phyloP scores from a whole-genome alignment of 169 alveolate species.

The Plasmodium knowlesi region DNA sequence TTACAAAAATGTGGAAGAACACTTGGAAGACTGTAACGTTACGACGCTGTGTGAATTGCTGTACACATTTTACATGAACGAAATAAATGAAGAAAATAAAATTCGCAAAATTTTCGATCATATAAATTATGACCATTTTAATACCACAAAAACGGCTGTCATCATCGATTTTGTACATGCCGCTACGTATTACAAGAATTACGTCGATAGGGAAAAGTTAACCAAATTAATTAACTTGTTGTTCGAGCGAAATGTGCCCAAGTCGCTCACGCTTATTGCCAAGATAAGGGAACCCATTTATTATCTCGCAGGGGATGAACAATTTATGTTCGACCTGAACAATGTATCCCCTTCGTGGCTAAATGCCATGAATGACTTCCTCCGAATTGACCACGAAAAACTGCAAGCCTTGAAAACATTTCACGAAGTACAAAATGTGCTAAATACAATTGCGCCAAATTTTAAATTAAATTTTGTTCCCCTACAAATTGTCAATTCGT shows the following conservation, averaged over 20 bases:
- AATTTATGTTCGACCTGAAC: conserved; percentile 30
- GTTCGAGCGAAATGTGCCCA: conserved; percentile 55
- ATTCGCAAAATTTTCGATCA: conserved; percentile 65
- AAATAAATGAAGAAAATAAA: conserved; percentile 74
- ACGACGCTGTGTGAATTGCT: conserved; percentile 66
- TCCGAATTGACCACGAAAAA: conserved; percentile 75
- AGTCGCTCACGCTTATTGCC: conserved; percentile 67
- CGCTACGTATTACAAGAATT: conserved; percentile 56
- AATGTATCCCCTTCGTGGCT: conserved; percentile 66
- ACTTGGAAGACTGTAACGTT: conserved; percentile 50
- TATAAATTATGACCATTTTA: conserved; percentile 56
- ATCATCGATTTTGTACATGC: conserved; percentile 75
- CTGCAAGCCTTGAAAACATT: conserved; percentile 73
- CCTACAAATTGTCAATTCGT: conserved; percentile 51
- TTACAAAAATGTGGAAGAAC: conserved; percentile 74
- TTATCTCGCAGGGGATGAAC: conserved; percentile 27
- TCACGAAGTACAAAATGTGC: conserved; percentile 73
- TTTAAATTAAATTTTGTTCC: conserved; percentile 66
- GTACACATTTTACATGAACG: conserved; percentile 72
- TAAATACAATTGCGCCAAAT: conserved; percentile 68
- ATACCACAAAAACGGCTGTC: conserved; percentile 70
- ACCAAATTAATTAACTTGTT: conserved; percentile 40
- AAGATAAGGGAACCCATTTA: conserved; percentile 75
- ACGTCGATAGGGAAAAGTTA: conserved; percentile 46
- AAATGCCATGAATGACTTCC: conserved; percentile 73